Evolutionary conservation across 306 rosid genomes (phyloP), one percentile per base, ranked within the genome.

Genomic region (Acacia confusa): DNA sequence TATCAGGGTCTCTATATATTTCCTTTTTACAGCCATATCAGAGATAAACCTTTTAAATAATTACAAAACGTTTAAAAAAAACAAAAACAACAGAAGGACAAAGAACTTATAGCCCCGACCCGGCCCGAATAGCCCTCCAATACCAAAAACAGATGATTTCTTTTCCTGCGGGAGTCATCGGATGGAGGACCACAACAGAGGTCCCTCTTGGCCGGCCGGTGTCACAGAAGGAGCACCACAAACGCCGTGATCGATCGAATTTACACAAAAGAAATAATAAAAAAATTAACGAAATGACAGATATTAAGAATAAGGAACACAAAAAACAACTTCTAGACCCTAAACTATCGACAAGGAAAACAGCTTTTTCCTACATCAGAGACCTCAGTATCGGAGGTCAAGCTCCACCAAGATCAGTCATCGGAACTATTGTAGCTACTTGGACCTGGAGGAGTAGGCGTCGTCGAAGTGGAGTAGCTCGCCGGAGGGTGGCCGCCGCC

Each of bases 381-480:
- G n/a, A n/a, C n/a, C n/a, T n/a, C n/a, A n/a, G n/a, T n/a, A 24
- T 53, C 30, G 72, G 43, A 57, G 74, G 72, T 24, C 58, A 73
- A 17, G 53, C 25, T 60, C 75, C 28, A 0, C 7, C 16, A 4
- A 30, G 64, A 1, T 32, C 24, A 27, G 20, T n/a, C 52, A 48
- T 50, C 61, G 0, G 34, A 66, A 6, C 10, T 8, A 38, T 14
- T 6, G 32, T 24, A 74, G 14, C 80, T 78, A 40, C 84, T 69
- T 1, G 66, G 69, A 28, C 69, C 66, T 12, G 70, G 79, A 12
- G 84, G 84, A 69, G 75, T 58, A 16, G 84, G 82, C 74, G 75
- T 58, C 6, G 67, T 58, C 1, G 85, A 38, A 14, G 28, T 2
- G 20, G 86, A 36, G 40, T 36, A 69, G 86, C 78, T 84, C 74